A percentile compares a stretch with the other conserved stretches of the same genome.
Evolutionary conservation across 2,329 filamentous ascomycete species (phyloP).

Genomic region (Xylariaceae sp.): DNA sequence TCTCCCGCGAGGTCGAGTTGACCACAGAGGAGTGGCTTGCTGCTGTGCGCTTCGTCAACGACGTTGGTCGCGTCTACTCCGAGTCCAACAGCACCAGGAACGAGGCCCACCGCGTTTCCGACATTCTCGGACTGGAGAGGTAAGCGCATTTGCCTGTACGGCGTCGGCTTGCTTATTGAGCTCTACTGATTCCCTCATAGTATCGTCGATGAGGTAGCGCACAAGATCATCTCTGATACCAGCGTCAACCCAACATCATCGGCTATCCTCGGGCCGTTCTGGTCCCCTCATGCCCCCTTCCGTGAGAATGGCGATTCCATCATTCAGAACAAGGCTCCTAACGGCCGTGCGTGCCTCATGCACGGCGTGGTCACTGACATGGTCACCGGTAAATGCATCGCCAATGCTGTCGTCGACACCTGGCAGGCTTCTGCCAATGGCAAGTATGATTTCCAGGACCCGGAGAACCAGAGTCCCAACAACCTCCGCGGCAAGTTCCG

Average conservation of each 20-base stretch:
- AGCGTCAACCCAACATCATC: conserved; percentile 64
- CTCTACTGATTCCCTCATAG: conserved; percentile 32
- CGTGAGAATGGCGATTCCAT: conserved; percentile 60
- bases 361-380: conserved; percentile 56
- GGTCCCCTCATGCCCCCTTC: conserved; percentile 70
- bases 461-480: conserved; percentile 63
- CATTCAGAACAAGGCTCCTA: conserved; percentile 55
- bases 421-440: conserved; percentile 74
- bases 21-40: conserved; percentile 72
- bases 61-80: conserved; percentile 57
- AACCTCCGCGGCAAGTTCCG: conserved; percentile 74
- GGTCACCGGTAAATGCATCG: conserved; percentile 50
- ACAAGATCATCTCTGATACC: conserved; percentile 58
- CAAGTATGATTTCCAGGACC: conserved; percentile 72
- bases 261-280: conserved; percentile 73
- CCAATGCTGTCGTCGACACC: conserved; percentile 66
- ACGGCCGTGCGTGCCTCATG: conserved; percentile 60
- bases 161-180: not conserved
- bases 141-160: conserved; percentile 36
- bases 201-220: conserved; percentile 61
- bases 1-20: conserved; percentile 70
- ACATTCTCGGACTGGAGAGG: conserved; percentile 70
- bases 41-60: conserved; percentile 70
- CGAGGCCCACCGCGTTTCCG: conserved; percentile 67
- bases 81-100: conserved; percentile 61